Base-by-base conservation (phyloP, 106 monocot species). In the Dioscorea dumetorum region DNA sequence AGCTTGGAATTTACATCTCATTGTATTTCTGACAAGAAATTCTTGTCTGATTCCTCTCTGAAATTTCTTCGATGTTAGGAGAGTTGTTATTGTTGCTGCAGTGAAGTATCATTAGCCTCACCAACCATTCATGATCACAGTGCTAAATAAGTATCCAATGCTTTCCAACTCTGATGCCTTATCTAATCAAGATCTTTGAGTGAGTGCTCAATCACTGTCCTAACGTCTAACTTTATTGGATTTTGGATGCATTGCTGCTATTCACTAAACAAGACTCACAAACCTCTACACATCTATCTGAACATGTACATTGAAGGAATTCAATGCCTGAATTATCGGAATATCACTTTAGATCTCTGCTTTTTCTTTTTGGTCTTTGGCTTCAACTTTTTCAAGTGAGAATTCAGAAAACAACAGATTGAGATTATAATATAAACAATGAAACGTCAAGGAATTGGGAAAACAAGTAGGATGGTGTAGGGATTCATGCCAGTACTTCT, bases 131-230 rank as follows among this genome's bases (percentile, higher is more conserved):
- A 12, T 12, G 22, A 22, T 23, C 19, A 23, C 12, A 28, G 2
- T 28, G 28, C 28, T 28, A 28, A 28, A 28, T 59, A 22, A 2
- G 11, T 23, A 11, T 22, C 20, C 59, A 59, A 59, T 59, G 59
- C 59, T 59, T 59, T 20, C 59, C 59, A 59, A 59, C 59, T 59
- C 7, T 22, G 22, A 59, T 59, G 59, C 22, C 22, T 59, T 22
- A 59, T 59, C 59, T 59, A 22, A 20, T 59, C 22, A 59, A 59
- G 59, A 59, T 59, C 19, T 22, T 22, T 59, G 22, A 21, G 19
- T 18, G 19, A 59, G 59, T 59, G 59, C 5, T 59, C 59, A 59
- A 23, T 59, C 59, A 59, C 59, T 22, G 22, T 59, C 59, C n/a
- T 20, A 59, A 11, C 59, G 23, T 12, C 59, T 59, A 21, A 20